Conservation (phyloP, 371 early-diverging fungal genomes). For the Haplosporangium sp. region DNA sequence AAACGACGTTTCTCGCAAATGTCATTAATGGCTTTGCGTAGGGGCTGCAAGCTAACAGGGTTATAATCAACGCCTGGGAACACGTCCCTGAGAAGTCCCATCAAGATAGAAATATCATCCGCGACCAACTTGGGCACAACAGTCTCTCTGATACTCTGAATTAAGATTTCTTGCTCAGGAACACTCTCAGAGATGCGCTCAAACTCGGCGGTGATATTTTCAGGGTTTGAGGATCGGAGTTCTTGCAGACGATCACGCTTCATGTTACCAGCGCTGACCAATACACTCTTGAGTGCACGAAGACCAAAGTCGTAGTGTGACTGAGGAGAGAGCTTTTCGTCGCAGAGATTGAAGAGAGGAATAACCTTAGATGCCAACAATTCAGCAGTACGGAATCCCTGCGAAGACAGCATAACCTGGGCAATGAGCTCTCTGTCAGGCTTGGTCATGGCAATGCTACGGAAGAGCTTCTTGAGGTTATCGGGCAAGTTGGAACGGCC, state of each 20-base stretch:
- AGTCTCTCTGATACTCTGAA: slow-evolving; percentile 96
- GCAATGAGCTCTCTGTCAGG: slow-evolving; percentile 98
- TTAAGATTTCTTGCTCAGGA: slow-evolving; percentile 93
- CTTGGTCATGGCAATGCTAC: slow-evolving; percentile 98
- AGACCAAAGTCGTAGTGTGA: slow-evolving; percentile 99
- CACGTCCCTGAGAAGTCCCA: slow-evolving; percentile 91
- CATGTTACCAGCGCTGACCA: slow-evolving; percentile 97
- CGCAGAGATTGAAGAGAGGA: slow-evolving; percentile 95
- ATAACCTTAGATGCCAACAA: slow-evolving; percentile 94
- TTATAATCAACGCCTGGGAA: slow-evolving; percentile 95
- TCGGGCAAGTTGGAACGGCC: slow-evolving; percentile 98
- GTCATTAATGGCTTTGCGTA: slow-evolving; percentile 80
- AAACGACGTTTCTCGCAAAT: slow-evolving; percentile 85
- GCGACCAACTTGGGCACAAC: slow-evolving; percentile 97
- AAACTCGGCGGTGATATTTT: slow-evolving; percentile 61
- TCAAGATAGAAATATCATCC: slow-evolving; percentile 91
- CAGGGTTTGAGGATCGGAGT: slow-evolving; percentile 59
- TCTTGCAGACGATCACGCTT: slow-evolving; percentile 88
- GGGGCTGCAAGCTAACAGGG: slow-evolving; percentile 82
- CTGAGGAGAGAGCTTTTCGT: slow-evolving; percentile 94
- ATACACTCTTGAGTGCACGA: slow-evolving; percentile 98
- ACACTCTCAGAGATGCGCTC: slow-evolving; percentile 71
- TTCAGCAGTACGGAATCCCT: slow-evolving; percentile 98
- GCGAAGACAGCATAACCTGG: slow-evolving; percentile 98
- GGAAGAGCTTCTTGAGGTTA: slow-evolving; percentile 98